Evolutionary conservation across 1,284 basidiomycete species (phyloP).

Genomic region (Heterobasidion annosum): DNA sequence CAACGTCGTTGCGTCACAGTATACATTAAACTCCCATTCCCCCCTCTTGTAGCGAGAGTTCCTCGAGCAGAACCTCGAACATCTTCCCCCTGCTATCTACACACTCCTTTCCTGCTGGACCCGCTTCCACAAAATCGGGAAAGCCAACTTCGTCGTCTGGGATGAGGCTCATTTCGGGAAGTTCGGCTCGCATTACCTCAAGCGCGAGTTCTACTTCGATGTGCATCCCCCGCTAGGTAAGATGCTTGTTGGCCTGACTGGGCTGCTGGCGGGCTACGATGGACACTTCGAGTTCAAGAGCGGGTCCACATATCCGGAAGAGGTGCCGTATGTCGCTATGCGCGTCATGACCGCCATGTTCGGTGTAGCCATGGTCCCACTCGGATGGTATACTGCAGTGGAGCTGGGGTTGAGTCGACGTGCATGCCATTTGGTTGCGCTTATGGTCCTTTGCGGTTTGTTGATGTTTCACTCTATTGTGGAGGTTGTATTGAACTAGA

Average conservation of each 20-base stretch:
- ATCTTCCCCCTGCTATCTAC: conserved; percentile 79
- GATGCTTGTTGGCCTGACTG: conserved; percentile 95
- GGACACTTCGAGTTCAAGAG: conserved; percentile 94
- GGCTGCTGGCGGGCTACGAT: conserved; percentile 86
- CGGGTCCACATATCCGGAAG: conserved; percentile 77
- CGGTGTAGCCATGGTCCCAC: conserved; percentile 91
- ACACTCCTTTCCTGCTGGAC: conserved; percentile 92
- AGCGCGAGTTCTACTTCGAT: conserved; percentile 93
- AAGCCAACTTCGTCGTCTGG: conserved; percentile 86
- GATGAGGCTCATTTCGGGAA: conserved; percentile 99
- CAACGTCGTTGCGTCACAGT: background rate
- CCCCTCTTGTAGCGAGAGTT: conserved; percentile 53
- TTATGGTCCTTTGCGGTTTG: conserved; percentile 87
- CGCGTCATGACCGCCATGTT: conserved; percentile 91
- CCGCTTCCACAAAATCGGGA: conserved; percentile 91
- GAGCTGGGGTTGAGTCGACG: conserved; percentile 89
- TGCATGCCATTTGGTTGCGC: conserved; percentile 84
- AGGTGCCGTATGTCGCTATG: conserved; percentile 92
- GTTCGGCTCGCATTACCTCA: conserved; percentile 94
- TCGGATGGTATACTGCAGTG: conserved; percentile 95
- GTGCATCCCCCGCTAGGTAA: conserved; percentile 98
- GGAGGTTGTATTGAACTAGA: background rate
- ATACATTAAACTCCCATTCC: no score
- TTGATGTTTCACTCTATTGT: background rate
- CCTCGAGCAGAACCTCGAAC: conserved; percentile 75